Percentiles rank a stretch among this genome's conserved stretches.
phyloP scores from a whole-genome alignment of 75 land plant genomes.

The Larix kaempferi region DNA sequence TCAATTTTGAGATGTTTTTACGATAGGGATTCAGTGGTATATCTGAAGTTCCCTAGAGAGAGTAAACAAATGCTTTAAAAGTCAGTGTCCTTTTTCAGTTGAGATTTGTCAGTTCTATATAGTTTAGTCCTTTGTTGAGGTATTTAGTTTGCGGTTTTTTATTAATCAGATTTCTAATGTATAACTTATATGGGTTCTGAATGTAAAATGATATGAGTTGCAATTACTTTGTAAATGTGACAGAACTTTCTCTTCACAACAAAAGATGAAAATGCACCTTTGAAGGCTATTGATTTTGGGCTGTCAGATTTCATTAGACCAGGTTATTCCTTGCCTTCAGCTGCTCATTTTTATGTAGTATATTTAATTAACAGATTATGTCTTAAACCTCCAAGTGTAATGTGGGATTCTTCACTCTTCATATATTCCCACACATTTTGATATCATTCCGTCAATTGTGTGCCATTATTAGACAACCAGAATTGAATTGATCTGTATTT shows the following conservation, averaged over 20 bases:
- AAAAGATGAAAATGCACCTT: conserved; percentile 41
- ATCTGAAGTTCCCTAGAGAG: neutral
- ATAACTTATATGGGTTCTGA: neutral
- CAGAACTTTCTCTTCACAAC: conserved; percentile 50
- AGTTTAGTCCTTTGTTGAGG: neutral
- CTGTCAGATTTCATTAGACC: conserved; percentile 48
- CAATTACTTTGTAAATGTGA: neutral
- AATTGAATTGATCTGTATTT: neutral
- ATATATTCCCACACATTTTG: neutral
- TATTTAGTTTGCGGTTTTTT: neutral
- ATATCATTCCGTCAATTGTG: neutral
- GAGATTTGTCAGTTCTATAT: neutral
- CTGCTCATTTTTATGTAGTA: neutral
- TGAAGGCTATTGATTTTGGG: conserved; percentile 47
- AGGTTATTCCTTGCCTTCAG: conserved; percentile 17
- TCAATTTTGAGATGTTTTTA: neutral
- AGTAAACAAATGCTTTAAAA: neutral
- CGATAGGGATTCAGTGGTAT: neutral
- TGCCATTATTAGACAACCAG: neutral
- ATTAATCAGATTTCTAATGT: neutral
- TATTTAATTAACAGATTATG: neutral
- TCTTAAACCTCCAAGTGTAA: neutral
- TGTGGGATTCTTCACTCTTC: neutral
- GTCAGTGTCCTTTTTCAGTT: neutral
- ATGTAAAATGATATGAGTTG: neutral